Base-by-base conservation (phyloP, 2,329 filamentous ascomycete genomes). In the Magnaporthiopsis rhizophila region DNA sequence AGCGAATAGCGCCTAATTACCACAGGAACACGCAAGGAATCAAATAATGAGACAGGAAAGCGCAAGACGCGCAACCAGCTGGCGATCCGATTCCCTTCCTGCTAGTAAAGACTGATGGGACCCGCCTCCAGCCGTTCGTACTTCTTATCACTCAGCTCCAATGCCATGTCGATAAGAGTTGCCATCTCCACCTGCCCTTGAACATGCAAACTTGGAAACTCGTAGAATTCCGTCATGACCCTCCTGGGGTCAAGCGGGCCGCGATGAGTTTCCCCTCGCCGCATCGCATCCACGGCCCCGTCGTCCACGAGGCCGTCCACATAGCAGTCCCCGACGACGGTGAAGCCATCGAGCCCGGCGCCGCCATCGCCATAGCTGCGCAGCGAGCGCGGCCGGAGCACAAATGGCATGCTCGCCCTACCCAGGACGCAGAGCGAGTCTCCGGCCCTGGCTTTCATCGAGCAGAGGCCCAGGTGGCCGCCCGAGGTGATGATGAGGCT, bases 271-370 rank as follows among this genome's bases (percentile, higher is more conserved):
- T 6, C 56, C 56, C 56, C n/a, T 12, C 56, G 56, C 56, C 56
- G 56, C 56, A 58, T 58, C 56, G 56, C 56, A 9, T 58, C 56
- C 56, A 58, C 56, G n/a, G 56, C 56, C n/a, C 26, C 56, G 56
- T 28, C n/a, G 9, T 58, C 56, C 56, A 58, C 26, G 56, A 58
- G 9, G n/a, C 56, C 56, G n/a, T 58, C 56, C n/a, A 58, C 56
- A 8, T 58, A 58, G 56, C 38, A 45, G 13, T 45, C 56, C 56
- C 56, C 56, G 15, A 58, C 56, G n/a, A 58, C 9, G n/a, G n/a
- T 58, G 56, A 24, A 58, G 1, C 56, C 56, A 8, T 58, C 56
- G 1, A 12, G 9, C n/a, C 26, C 56, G 9, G 2, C 56, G 56
- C 26, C 56, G n/a, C n/a, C 15, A 3, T 5, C n/a, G n/a, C n/a